Evolutionary conservation across 1,139 yeast genomes (phyloP), one percentile per base, ranked within the genome.

Genomic region (Pichia terricola): DNA sequence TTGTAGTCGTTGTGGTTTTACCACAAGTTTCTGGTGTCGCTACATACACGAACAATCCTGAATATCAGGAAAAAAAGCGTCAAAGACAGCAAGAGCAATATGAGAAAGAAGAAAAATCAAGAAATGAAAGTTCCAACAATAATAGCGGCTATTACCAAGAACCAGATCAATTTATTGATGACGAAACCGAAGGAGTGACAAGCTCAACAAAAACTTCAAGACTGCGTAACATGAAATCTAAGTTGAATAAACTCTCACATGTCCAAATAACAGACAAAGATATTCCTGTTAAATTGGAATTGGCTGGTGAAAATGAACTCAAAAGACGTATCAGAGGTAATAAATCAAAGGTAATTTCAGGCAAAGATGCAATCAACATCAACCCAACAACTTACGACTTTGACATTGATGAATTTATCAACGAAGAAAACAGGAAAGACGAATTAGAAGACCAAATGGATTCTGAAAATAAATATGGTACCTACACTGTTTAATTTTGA

Each of bases 361-460:
- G 16, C 9, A 34, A 38, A 51, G 43, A 48, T 41, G 42, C 48
- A 2, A 3, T 40, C 3, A 61, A 55, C 36, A 27, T 40, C 6
- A 52, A 67, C 48, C 71, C 72, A 4, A 61, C 65, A 54, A 54
- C 50, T 30, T 68, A 60, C 53, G 73, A 69, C 50, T 68, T 73
- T 49, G 74, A 72, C 38, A 59, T 76, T 42, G 75, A 76, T 50
- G 68, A 67, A 44, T 59, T 75, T 32, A 70, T 72, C 43, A 63
- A 66, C 39, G 76, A 74, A 50, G 73, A 72, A 52, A 57, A 66
- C 28, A 64, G 42, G 25, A 49, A 48, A 3, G 64, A 60, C 28
- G 38, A 37, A 25, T 34, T 37, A 3, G 55, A 53, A 30, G 28
- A 26, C 37, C 35, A 37, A 25, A 22, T 36, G 26, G 40, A 37